Conservation (phyloP, 805 yeast genomes). For the Tetrapisispora iriomotensis region DNA sequence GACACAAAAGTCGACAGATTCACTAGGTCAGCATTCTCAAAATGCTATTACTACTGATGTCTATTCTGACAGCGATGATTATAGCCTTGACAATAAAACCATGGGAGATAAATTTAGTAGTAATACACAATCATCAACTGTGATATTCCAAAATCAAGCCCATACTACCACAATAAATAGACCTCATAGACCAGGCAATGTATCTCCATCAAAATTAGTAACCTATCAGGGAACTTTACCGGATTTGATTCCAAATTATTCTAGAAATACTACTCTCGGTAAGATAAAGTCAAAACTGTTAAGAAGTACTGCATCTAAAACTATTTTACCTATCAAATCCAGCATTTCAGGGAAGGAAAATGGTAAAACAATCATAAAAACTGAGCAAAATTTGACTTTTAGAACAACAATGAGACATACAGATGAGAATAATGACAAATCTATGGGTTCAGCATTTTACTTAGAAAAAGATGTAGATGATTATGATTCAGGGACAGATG, state of each 20-base stretch:
- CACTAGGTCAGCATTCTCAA: too few species aligned
- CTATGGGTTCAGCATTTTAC: too few species aligned
- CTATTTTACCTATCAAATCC: neutral
- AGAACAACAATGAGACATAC: slow-evolving; percentile 23
- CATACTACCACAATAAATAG: too few species aligned
- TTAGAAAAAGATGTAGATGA: slow-evolving; percentile 1
- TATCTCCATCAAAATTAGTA: slow-evolving; percentile 6
- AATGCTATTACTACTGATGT: too few species aligned
- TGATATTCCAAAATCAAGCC: too few species aligned
- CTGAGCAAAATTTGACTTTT: slow-evolving; percentile 7
- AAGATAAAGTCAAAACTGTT: slow-evolving; percentile 11
- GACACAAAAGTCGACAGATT: too few species aligned
- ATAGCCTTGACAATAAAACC: too few species aligned
- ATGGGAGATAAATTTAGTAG: too few species aligned
- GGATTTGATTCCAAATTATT: slow-evolving; percentile 20
- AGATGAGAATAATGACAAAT: too few species aligned
- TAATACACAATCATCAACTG: too few species aligned
- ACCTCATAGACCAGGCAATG: too few species aligned
- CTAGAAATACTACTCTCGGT: slow-evolving; percentile 12
- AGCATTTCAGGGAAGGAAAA: slow-evolving; percentile 3
- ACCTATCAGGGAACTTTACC: slow-evolving; percentile 22
- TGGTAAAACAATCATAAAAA: slow-evolving; percentile 2
- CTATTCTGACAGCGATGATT: too few species aligned
- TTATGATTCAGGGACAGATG: neutral
- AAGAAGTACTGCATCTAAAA: neutral